Evolutionary conservation across 2,329 filamentous ascomycete genomes (phyloP), one percentile per base, ranked within the genome.

Genomic region (Leptographium procerum): DNA sequence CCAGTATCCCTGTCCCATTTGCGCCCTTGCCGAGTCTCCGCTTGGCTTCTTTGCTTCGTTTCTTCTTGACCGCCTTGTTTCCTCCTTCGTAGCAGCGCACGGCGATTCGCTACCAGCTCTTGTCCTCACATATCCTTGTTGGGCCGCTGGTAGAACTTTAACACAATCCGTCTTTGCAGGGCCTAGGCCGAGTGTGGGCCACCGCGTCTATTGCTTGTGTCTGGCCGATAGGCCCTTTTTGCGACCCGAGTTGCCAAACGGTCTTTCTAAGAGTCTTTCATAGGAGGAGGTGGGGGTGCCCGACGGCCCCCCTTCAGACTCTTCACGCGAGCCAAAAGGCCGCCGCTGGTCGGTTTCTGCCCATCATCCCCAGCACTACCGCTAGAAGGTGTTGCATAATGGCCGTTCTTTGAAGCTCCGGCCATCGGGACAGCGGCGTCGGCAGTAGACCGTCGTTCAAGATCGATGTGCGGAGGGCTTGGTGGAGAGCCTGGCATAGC

Each of bases 321-420:
- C 79, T 89, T 91, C 75, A 94, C 89, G 57, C 89, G 82, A 56
- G 82, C 88, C 61, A 95, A 70, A 62, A 95, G 85, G 2, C 88
- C 87, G 52, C 81, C 8, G 29, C 28, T 36, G 24, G 28, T 24
- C 8, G 29, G 16, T 26, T 50, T 34, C 55, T 22, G 24, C 3
- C 4, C 11, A 5, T 40, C 47, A 1, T 57, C 55, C 16, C 9
- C 33, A 16, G 50, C n/a, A 13, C 22, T 7, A 29, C 50, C 29
- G 24, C 50, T 11, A 48, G 28, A 50, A 29, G 3, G 13, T 9
- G 36, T n/a, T 11, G 54, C 26, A 34, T 29, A 19, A 19, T 43
- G 48, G 22, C 13, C 22, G n/a, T 40, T 19, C 33, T 26, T 53
- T 8, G 52, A 33, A n/a, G 14, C n/a, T 6, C 16, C 22, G 8